Evolutionary conservation across 768 basidiomycete species (phyloP).

Genomic region (Mycena leptocephala): DNA sequence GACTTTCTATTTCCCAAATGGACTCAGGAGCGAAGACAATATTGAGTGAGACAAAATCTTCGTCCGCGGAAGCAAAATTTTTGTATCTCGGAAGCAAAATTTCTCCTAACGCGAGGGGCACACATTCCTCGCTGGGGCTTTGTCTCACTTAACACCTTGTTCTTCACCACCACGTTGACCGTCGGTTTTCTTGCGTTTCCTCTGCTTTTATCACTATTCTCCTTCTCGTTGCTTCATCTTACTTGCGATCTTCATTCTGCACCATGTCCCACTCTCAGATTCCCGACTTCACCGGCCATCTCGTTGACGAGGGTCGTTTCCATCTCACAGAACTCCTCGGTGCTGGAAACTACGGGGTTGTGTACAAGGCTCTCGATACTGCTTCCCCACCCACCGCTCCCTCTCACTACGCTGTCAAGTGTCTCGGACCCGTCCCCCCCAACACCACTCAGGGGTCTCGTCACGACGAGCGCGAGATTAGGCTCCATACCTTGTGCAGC

Average conservation of each 20-base stretch:
- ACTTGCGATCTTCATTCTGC: background rate
- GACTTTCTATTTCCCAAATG: no score
- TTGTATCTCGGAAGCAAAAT: no score
- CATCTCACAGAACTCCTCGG: background rate
- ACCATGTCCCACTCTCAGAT: background rate
- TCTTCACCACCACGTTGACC: background rate
- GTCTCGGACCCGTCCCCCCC: background rate
- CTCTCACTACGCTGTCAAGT: slow-evolving; percentile 7
- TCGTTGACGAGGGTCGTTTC: slow-evolving; percentile 20
- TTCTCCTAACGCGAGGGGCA: no score
- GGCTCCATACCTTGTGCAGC: background rate
- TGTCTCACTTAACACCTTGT: background rate
- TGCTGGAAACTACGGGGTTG: background rate
- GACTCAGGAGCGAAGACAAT: no score
- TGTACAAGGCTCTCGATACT: slow-evolving; percentile 19
- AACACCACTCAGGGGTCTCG: background rate
- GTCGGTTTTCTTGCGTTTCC: background rate
- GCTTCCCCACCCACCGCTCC: background rate
- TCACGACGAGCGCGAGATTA: slow-evolving; percentile 1
- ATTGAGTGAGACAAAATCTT: no score
- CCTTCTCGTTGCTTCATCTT: background rate
- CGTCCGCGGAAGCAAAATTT: no score
- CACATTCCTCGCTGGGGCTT: background rate
- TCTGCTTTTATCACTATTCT: background rate
- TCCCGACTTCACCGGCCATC: slow-evolving; percentile 4